Percentiles rank a stretch among this genome's conserved stretches.
Evolutionary conservation across 225 moss, liverwort and hornwort species (phyloP).

Genomic region (Marchantia paleacea): DNA sequence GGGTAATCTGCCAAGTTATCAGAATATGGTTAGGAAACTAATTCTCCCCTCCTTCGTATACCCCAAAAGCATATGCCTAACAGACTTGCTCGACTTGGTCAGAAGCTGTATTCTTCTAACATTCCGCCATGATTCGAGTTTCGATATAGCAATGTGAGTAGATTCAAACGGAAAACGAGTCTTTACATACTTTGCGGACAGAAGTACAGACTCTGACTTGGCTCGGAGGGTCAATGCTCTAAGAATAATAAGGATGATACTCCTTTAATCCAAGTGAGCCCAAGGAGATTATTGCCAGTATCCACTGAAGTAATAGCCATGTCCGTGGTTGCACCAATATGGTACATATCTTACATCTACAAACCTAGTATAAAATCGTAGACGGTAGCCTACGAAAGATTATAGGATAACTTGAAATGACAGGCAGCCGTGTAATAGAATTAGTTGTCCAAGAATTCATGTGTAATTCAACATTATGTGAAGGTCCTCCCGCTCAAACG

Average conservation of each 20-base stretch:
- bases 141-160: neutral
- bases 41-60: neutral
- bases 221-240: neutral
- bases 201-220: neutral
- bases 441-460: neutral
- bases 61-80: neutral
- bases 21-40: slow-evolving; percentile 21
- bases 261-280: too few relatives aligned
- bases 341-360: neutral
- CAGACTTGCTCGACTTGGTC: neutral
- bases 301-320: neutral
- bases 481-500: neutral
- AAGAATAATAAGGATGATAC: too few relatives aligned
- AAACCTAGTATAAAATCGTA: neutral
- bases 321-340: neutral
- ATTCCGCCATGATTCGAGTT: neutral
- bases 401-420: neutral
- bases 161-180: neutral
- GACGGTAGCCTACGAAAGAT: neutral
- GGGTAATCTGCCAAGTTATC: slow-evolving; percentile 53
- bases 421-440: neutral
- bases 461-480: neutral
- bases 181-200: neutral
- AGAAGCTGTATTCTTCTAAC: neutral
- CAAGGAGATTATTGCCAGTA: neutral